These are phyloP conservation scores for Candida stauntonica DNA, from an alignment of 805 yeast species.

Conservation along the genomic window DNA sequence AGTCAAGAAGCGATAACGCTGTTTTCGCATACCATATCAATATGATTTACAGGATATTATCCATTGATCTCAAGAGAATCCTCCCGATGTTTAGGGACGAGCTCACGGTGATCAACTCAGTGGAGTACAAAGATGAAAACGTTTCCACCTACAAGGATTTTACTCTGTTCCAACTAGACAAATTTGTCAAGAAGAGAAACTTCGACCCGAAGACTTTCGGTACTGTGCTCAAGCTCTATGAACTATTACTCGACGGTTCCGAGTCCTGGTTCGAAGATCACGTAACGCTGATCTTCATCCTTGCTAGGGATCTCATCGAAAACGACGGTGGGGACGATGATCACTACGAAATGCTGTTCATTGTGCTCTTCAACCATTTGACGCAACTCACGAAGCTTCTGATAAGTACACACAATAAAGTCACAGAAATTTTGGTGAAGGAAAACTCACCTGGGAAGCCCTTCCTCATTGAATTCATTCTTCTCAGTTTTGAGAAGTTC, in stretches of 20 bases:
- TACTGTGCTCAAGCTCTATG: slow-evolving; percentile 41
- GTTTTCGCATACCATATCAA: slow-evolving; percentile 59
- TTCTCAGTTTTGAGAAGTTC: slow-evolving; percentile 21
- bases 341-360: slow-evolving; percentile 19
- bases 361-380: slow-evolving; percentile 24
- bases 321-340: slow-evolving; percentile 8
- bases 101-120: slow-evolving; percentile 49
- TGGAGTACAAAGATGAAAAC: slow-evolving; percentile 40
- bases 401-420: slow-evolving; percentile 16
- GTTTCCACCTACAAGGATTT: slow-evolving; percentile 60
- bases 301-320: slow-evolving; percentile 27
- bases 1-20: slow-evolving; percentile 54
- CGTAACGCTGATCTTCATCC: slow-evolving; percentile 38
- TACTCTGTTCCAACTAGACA: slow-evolving; percentile 40
- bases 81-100: slow-evolving; percentile 52
- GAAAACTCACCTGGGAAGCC: slow-evolving; percentile 15
- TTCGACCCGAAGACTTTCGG: slow-evolving; percentile 37
- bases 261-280: slow-evolving; percentile 48
- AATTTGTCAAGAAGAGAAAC: slow-evolving; percentile 38
- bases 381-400: slow-evolving; percentile 19
- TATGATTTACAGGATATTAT: slow-evolving; percentile 48
- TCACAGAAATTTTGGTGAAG: slow-evolving; percentile 15
- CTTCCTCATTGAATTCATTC: slow-evolving; percentile 22
- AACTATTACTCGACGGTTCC: slow-evolving; percentile 48
- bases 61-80: slow-evolving; percentile 38